Base-by-base conservation (phyloP, 148 eudicot genomes). In the Vaccinium vitisidaea region DNA sequence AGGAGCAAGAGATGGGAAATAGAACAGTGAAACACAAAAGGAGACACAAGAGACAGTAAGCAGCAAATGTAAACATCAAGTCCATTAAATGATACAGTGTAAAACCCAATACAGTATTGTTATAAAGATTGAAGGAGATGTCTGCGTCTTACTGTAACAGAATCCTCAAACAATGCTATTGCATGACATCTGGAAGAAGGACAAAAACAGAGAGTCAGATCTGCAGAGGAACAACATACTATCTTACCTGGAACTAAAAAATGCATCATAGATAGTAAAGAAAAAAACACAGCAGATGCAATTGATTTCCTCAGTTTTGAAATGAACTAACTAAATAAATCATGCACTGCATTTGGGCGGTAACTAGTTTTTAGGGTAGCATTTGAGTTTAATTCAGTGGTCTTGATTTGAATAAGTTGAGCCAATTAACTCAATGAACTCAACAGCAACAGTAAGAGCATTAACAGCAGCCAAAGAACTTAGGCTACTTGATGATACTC, bases 361-460 rank as follows among this genome's bases (percentile, higher is more conserved):
- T 16, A 23, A 56, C 3, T 39, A 21, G 12, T 11, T 80, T 15
- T 21, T 48, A 25, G 14, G 55, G 36, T 25, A 9, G 58, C 18
- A 1, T 25, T 32, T n/a, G 50, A 15, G 49, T 21, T 46, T 75
- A 36, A 16, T n/a, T 65, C 55, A 82, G 61, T 82, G 59, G 15
- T 81, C 83, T 19, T 23, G 75, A 32, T n/a, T 49, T 5, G 27
- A 52, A 70, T 53, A 30, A 13, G 32, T 1, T 0, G 85, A 74
- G 80, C 87, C 86, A 82, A 89, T 52, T 27, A 90, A 63, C 58
- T 88, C 86, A 59, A 92, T 80, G 81, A 92, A 92, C 67, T 86
- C 86, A 63, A 81, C 84, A 8, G 95, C 95, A 81, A 91, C 92
- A 16, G 46, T 85, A 21, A 92, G 88, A 13, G 93, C 88, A 84